Evolutionary conservation across 1,284 basidiomycete genomes (phyloP).

Genomic region (Fistulinella cinereoalba): DNA sequence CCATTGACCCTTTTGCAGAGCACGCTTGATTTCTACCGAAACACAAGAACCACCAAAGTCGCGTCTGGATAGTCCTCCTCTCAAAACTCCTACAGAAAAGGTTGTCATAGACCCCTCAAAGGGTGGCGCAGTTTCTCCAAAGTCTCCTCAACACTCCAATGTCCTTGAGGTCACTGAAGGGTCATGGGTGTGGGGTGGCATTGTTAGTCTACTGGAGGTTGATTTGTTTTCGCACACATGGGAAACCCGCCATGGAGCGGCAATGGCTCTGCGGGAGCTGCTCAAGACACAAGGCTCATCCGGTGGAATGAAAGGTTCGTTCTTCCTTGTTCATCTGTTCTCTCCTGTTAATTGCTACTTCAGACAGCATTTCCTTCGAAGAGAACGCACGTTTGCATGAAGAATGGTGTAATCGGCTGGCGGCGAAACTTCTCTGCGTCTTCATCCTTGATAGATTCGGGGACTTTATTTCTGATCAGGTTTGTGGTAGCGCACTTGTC

Average conservation of each 20-base stretch:
- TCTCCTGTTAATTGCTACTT: constrained; percentile 5
- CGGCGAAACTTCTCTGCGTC: constrained; percentile 84
- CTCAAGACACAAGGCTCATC: constrained; percentile 82
- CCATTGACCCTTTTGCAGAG: constrained; percentile 42
- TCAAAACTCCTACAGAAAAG: constrained; percentile 50
- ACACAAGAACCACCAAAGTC: constrained; percentile 46
- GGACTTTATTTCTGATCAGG: constrained; percentile 96
- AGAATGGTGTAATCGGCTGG: constrained; percentile 86
- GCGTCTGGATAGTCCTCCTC: constrained; percentile 49
- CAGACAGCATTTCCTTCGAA: constrained; percentile 47
- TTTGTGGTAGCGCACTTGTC: constrained; percentile 14
- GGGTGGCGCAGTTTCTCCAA: constrained; percentile 77
- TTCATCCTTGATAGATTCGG: constrained; percentile 97
- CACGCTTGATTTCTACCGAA: constrained; percentile 62
- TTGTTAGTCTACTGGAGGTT: constrained; percentile 80
- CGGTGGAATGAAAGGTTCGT: constrained; percentile 74
- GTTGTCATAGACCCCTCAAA: constrained; percentile 74
- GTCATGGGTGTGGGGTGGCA: constrained; percentile 86
- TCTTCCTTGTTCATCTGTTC: neutral
- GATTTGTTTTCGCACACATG: constrained; percentile 87
- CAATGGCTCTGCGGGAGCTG: constrained; percentile 88
- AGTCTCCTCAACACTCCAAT: constrained; percentile 67
- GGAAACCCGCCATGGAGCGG: constrained; percentile 95
- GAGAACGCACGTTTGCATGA: constrained; percentile 73
- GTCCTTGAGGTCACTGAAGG: constrained; percentile 72